Conservation (phyloP, 352 stramenopile genomes). For the Globisporangium okanoganense region DNA sequence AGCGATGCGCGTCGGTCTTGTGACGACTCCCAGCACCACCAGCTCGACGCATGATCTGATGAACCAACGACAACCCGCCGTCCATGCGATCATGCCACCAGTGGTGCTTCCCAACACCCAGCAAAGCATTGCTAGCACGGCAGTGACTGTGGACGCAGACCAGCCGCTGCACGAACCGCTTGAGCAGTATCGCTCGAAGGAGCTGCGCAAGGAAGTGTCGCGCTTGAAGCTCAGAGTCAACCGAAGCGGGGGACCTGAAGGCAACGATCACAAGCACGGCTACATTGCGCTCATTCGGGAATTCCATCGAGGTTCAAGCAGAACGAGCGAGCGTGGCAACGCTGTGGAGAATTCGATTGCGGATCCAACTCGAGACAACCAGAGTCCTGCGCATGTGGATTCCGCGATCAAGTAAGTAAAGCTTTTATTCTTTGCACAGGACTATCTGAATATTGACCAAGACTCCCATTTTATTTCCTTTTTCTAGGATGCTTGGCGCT, state of each 20-base stretch:
- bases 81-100: neutral
- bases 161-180: constrained; percentile 25
- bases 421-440: neutral
- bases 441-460: neutral
- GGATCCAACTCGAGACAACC: neutral
- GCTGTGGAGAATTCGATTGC: neutral
- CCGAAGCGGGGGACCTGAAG: constrained; percentile 13
- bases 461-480: neutral
- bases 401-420: constrained; percentile 4
- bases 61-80: neutral
- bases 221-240: constrained; percentile 32
- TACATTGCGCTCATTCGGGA: constrained; percentile 35
- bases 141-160: neutral
- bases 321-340: neutral
- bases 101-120: neutral
- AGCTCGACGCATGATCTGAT: neutral
- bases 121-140: neutral
- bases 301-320: neutral
- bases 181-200: constrained; percentile 27
- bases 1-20: neutral
- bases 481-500: constrained; percentile 11
- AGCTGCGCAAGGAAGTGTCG: constrained; percentile 31
- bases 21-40: neutral
- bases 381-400: neutral
- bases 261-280: constrained; percentile 35